Conservation (phyloP, 2,329 filamentous ascomycete species). For the Drechslerella stenobrocha region DNA sequence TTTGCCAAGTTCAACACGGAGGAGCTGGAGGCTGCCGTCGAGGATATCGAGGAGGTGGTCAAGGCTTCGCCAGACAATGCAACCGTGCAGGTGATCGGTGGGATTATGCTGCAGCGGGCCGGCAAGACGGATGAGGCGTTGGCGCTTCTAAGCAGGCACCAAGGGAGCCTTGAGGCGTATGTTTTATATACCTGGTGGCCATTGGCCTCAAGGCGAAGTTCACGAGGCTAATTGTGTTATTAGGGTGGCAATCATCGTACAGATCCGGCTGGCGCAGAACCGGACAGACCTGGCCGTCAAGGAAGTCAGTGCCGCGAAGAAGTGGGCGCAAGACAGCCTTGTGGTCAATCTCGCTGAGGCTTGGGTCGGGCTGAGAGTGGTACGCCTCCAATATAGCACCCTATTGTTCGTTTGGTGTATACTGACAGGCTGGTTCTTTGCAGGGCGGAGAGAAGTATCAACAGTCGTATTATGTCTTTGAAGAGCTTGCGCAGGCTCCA, state of each 20-base stretch:
- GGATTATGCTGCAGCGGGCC: slow-evolving; percentile 77
- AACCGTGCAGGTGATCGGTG: slow-evolving; percentile 77
- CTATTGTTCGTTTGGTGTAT: slow-evolving; percentile 52
- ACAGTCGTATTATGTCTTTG: slow-evolving; percentile 94
- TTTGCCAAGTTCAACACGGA: slow-evolving; percentile 70
- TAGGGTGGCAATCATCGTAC: slow-evolving; percentile 80
- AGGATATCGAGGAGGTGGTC: slow-evolving; percentile 68
- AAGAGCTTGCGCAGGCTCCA: slow-evolving; percentile 87
- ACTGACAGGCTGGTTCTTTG: background rate
- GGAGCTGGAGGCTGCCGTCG: slow-evolving; percentile 63
- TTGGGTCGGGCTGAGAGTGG: slow-evolving; percentile 87
- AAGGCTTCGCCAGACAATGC: slow-evolving; percentile 71
- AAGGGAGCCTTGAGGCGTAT: slow-evolving; percentile 77
- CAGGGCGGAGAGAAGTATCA: slow-evolving; percentile 95
- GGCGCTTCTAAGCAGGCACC: slow-evolving; percentile 75
- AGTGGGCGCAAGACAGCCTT: slow-evolving; percentile 93
- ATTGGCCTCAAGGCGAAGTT: slow-evolving; percentile 31
- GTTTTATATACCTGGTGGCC: slow-evolving; percentile 53
- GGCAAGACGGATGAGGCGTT: slow-evolving; percentile 86
- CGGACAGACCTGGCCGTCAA: slow-evolving; percentile 86
- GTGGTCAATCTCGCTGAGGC: slow-evolving; percentile 93
- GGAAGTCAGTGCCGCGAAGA: slow-evolving; percentile 80
- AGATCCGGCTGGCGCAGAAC: slow-evolving; percentile 91
- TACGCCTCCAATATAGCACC: slow-evolving; percentile 57
- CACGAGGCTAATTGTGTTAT: slow-evolving; percentile 20